Conservation (phyloP, 352 stramenopile species). For the Globisporangium nunn region DNA sequence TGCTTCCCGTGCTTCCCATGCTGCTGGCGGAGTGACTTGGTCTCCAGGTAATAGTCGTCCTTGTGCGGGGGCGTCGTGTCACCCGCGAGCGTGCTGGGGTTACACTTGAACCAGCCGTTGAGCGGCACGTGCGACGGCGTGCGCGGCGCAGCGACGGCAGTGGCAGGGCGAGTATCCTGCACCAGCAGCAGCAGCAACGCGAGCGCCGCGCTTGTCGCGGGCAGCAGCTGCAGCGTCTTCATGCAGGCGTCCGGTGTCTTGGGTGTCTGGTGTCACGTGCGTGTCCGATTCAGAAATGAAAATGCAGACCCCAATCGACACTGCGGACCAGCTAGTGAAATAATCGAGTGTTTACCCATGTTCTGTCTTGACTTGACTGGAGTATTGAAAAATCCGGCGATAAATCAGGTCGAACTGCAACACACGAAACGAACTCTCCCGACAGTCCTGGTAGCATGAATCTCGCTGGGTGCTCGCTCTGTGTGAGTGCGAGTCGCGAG, state of each 20-base stretch:
- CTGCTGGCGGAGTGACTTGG: conserved; percentile 8
- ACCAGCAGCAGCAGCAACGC: conserved; percentile 1
- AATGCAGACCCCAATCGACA: neutral
- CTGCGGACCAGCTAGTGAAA: neutral
- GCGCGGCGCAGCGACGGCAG: neutral
- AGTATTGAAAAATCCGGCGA: neutral
- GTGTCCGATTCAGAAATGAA: conserved; percentile 9
- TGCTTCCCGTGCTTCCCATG: conserved; percentile 2
- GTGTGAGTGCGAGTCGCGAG: too few relatives aligned
- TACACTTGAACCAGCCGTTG: conserved; percentile 32
- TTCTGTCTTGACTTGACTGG: neutral
- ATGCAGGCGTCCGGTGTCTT: neutral
- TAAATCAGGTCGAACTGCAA: neutral
- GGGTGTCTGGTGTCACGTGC: neutral
- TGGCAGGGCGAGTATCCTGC: neutral
- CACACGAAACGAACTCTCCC: too few relatives aligned
- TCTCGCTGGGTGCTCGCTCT: too few relatives aligned
- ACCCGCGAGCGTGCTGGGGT: conserved; percentile 15
- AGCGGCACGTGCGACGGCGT: conserved; percentile 14
- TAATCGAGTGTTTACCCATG: neutral
- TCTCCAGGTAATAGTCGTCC: conserved; percentile 22
- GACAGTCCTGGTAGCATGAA: neutral
- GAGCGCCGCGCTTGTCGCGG: neutral
- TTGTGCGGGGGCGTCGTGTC: conserved; percentile 1
- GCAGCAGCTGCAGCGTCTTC: conserved; percentile 11